Conservation (phyloP, 1,284 basidiomycete genomes). For the Ceratorhiza oryzae-sativae region DNA sequence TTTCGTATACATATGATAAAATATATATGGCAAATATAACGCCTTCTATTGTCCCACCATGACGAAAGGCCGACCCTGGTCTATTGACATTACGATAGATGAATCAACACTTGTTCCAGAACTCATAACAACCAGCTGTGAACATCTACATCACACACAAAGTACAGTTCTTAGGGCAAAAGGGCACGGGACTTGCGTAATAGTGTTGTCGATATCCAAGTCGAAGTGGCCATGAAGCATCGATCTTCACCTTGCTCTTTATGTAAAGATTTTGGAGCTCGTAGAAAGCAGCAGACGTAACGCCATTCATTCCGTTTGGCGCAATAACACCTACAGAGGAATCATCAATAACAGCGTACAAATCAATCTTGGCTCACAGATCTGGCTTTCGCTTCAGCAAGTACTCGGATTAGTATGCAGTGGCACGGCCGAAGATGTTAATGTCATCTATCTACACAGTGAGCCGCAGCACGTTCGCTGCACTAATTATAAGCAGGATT, state of each 20-base stretch:
- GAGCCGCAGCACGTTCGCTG: conserved; percentile 92
- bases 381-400: conserved; percentile 92
- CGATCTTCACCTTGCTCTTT: conserved; percentile 92
- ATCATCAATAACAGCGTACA: not conserved
- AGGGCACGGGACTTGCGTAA: conserved; percentile 69
- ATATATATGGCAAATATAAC: too few species aligned
- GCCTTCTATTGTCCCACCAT: too few species aligned
- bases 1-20: too few species aligned
- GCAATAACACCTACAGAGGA: conserved; percentile 77
- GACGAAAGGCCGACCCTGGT: too few species aligned
- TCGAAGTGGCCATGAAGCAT: conserved; percentile 99
- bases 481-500: conserved; percentile 75
- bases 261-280: conserved; percentile 98
- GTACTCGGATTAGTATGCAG: conserved; percentile 96
- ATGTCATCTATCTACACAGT: conserved; percentile 98
- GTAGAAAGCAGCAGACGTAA: conserved; percentile 95
- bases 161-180: not conserved
- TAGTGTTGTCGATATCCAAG: conserved; percentile 94
- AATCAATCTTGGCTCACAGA: conserved; percentile 45
- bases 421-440: conserved; percentile 97
- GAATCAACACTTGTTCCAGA: conserved; percentile 98
- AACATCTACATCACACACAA: conserved; percentile 68
- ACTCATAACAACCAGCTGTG: conserved; percentile 97
- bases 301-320: conserved; percentile 96
- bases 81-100: too few species aligned